A percentile compares a stretch with the other conserved stretches of the same genome.
Conservation (phyloP, 257 asterid species). For the Solanum corneliomulleri region DNA sequence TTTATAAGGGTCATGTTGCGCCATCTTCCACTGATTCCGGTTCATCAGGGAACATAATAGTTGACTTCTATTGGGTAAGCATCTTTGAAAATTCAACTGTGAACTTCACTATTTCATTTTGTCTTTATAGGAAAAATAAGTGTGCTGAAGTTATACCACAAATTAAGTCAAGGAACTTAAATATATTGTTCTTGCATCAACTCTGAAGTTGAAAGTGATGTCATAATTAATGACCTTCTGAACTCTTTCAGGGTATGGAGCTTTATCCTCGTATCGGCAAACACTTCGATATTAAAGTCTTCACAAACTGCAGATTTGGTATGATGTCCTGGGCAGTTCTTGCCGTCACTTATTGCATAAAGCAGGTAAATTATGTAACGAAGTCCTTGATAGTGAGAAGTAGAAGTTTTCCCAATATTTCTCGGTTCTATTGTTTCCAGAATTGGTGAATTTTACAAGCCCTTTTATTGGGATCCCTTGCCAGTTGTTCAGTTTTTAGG, state of each 20-base stretch:
- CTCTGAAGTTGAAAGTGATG: background rate
- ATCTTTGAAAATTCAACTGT: background rate
- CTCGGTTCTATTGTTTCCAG: background rate
- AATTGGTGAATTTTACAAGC: background rate
- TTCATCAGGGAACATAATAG: conserved; percentile 74
- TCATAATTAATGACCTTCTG: background rate
- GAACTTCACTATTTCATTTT: background rate
- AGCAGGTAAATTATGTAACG: conserved; percentile 45
- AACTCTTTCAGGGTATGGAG: conserved; percentile 78
- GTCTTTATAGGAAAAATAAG: background rate
- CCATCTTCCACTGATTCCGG: conserved; percentile 97
- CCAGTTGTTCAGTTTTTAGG: background rate
- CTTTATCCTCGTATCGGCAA: conserved; percentile 95
- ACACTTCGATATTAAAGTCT: conserved; percentile 88
- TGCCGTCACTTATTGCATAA: conserved; percentile 86
- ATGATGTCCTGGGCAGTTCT: conserved; percentile 99
- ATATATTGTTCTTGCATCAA: background rate
- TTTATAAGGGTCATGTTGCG: conserved; percentile 55
- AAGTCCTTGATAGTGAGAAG: background rate
- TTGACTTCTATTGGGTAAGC: conserved; percentile 94
- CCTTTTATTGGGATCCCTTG: background rate
- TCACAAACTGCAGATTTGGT: conserved; percentile 95
- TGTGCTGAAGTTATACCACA: background rate
- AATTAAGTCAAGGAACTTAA: background rate
- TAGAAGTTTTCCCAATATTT: background rate